phyloP scores from a whole-genome alignment of 352 stramenopile species.

The Globisporangium abappressorium region DNA sequence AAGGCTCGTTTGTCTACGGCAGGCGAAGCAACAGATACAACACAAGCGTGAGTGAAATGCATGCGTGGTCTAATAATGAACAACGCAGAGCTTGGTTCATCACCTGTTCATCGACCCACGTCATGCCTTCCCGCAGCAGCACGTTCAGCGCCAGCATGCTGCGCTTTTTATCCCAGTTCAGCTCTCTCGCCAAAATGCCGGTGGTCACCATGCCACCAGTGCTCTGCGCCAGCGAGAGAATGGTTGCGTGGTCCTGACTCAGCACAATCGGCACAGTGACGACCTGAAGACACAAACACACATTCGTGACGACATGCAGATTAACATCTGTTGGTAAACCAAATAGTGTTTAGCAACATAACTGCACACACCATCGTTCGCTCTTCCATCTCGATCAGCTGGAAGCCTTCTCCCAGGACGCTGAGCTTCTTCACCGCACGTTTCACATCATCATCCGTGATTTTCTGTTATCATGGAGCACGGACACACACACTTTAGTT shows the following conservation, averaged over 20 bases:
- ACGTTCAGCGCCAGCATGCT: conserved; percentile 90
- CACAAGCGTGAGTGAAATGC: background rate
- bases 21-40: background rate
- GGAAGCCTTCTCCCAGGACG: conserved; percentile 93
- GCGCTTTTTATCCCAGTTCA: conserved; percentile 91
- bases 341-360: background rate
- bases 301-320: background rate
- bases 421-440: conserved; percentile 94
- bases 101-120: conserved; percentile 94
- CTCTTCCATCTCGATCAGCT: conserved; percentile 91
- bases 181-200: conserved; percentile 71
- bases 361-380: conserved; percentile 75
- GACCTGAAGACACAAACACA: conserved; percentile 49
- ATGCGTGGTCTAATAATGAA: background rate
- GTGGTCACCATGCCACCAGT: conserved; percentile 87
- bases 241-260: conserved; percentile 92
- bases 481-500: background rate
- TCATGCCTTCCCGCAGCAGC: conserved; percentile 94
- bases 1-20: conserved; percentile 50
- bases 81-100: background rate
- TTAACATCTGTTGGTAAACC: background rate
- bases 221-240: conserved; percentile 89
- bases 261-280: conserved; percentile 95
- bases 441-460: conserved; percentile 92
- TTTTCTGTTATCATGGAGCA: conserved; percentile 35